Evolutionary conservation across 2,329 filamentous ascomycete species (phyloP).

Genomic region (Pseudogymnoascus sp.): DNA sequence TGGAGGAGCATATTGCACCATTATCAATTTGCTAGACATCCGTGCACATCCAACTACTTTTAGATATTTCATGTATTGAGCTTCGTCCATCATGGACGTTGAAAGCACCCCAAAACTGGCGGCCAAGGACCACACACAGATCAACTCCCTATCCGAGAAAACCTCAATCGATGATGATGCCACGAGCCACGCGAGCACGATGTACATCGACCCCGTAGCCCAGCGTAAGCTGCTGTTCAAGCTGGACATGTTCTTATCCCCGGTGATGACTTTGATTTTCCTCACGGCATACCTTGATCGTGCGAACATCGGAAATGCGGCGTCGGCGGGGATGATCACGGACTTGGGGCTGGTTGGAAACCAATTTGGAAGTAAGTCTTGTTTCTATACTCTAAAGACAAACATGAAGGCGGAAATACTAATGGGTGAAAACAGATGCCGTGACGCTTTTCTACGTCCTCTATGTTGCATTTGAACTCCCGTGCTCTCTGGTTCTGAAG

Average conservation of each 20-base stretch:
- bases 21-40: background rate
- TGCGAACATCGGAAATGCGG: constrained; percentile 38
- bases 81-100: background rate
- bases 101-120: background rate
- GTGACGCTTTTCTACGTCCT: constrained; percentile 44
- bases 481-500: constrained; percentile 39
- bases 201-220: constrained; percentile 33
- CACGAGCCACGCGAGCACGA: background rate
- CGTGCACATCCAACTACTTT: background rate
- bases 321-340: constrained; percentile 17
- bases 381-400: constrained; percentile 3
- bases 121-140: background rate
- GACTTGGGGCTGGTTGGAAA: constrained; percentile 14
- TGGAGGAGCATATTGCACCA: background rate
- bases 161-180: background rate
- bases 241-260: constrained; percentile 39
- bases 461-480: constrained; percentile 41
- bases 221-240: constrained; percentile 39
- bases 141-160: background rate
- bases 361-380: constrained; percentile 14
- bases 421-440: constrained; percentile 11
- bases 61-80: background rate
- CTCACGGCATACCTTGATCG: constrained; percentile 47
- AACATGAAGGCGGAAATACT: background rate
- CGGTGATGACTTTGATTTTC: constrained; percentile 47